phyloP scores from a whole-genome alignment of 352 stramenopile genomes.

The Phytophthora hybrid region DNA sequence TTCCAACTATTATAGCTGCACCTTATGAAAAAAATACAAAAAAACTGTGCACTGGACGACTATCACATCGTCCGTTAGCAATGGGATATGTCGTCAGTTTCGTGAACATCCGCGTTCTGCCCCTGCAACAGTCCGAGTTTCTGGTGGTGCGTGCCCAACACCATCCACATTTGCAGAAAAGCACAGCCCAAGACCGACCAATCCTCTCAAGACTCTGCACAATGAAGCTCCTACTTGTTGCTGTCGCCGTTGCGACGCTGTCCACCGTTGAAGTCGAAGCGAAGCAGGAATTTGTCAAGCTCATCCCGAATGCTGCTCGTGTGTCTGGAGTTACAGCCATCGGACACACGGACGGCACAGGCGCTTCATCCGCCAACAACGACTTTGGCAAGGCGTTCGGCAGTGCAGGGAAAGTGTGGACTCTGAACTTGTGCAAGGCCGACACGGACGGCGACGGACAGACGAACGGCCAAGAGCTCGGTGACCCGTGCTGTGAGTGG shows the following conservation, averaged over 20 bases:
- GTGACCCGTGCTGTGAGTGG: constrained; percentile 62
- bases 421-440: constrained; percentile 32
- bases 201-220: neutral
- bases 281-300: constrained; percentile 27
- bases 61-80: constrained; percentile 3
- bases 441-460: constrained; percentile 60
- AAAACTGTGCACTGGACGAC: neutral
- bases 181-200: neutral
- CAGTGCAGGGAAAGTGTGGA: constrained; percentile 20
- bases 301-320: constrained; percentile 52
- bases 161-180: constrained; percentile 12
- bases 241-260: neutral
- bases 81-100: neutral
- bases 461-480: constrained; percentile 68
- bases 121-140: neutral
- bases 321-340: constrained; percentile 38
- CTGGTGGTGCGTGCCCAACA: constrained; percentile 6
- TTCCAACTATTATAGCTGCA: too few relatives aligned
- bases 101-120: neutral
- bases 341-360: constrained; percentile 42
- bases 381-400: constrained; percentile 26
- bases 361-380: constrained; percentile 12
- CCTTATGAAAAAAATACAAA: too few relatives aligned
- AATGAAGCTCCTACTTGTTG: constrained; percentile 3
- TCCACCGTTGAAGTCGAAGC: constrained; percentile 1